Base-by-base conservation (phyloP, 768 basidiomycete species). In the Pulveroboletus sp. region DNA sequence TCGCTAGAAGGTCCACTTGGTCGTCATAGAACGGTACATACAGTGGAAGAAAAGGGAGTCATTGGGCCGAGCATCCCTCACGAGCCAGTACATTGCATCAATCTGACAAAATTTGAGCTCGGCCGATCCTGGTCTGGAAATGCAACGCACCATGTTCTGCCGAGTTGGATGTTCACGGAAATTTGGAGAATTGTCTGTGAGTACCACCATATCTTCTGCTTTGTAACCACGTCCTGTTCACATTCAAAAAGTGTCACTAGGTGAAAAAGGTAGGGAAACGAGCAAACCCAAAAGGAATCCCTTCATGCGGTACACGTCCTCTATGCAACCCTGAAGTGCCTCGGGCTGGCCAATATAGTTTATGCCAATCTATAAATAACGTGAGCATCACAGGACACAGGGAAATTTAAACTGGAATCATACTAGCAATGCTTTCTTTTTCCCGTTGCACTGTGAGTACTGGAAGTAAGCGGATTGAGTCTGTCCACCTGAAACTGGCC, bases 41-140 rank as follows among this genome's bases (percentile, higher is more conserved):
- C 89, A 94, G 57, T 93, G 93, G 76, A 94, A 89, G 74, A 93
- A 93, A 30, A 94, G 72, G 4, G 93, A 84, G 58, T 95, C 92
- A 55, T 93, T 85, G 1, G 89, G 82, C 15, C 72, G 71, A 11
- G 94, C 93, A 54, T 76, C 85, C 14, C 68, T 70, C 15, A 93
- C 89, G n/a, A 99, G 82, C 94, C 93, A 97, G 51, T 82, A 76
- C 90, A 95, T 94, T 5, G 87, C 93, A 39, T 76, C 69, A 17
- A 91, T 61, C 82, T 87, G 54, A 11, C 32, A 35, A 44, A 40
- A 39, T 2, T 11, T 56, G 28, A 58, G 41, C 11, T 32, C 28
- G 11, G 3, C 8, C 3, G 2, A 42, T 28, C n/a, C 18, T 43
- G 21, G 10, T 24, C 40, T 42, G 28, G 26, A 8, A 38, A 49